A percentile compares a stretch with the other conserved stretches of the same genome.
Conservation (phyloP, 2,329 filamentous ascomycete genomes). For the Fusarium haematococcum region DNA sequence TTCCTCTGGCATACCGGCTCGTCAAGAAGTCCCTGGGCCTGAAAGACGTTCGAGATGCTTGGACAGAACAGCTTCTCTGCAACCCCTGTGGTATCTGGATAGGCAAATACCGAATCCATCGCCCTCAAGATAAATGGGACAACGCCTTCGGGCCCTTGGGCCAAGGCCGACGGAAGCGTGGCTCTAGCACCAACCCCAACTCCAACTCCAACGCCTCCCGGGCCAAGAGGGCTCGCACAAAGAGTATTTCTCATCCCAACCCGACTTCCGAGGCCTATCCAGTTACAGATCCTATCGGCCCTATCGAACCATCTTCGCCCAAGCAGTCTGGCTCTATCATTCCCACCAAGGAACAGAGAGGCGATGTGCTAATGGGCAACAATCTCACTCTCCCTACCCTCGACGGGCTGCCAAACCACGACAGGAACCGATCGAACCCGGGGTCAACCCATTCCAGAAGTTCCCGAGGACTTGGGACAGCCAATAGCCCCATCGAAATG, state of each 20-base stretch:
- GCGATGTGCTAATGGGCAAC: slow-evolving; percentile 11
- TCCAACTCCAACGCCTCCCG: slow-evolving; percentile 53
- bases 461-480: slow-evolving; percentile 66
- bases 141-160: slow-evolving; percentile 67
- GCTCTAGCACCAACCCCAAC: slow-evolving; percentile 54
- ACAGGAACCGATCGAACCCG: slow-evolving; percentile 42
- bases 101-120: slow-evolving; percentile 85
- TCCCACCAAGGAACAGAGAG: slow-evolving; percentile 28
- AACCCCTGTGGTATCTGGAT: slow-evolving; percentile 98
- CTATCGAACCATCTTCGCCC: slow-evolving; percentile 55
- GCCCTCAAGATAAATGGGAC: slow-evolving; percentile 87
- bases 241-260: slow-evolving; percentile 59
- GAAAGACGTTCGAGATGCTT: slow-evolving; percentile 73
- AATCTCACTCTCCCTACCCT: slow-evolving; percentile 3
- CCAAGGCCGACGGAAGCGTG: slow-evolving; percentile 63
- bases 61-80: slow-evolving; percentile 82
- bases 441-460: slow-evolving; percentile 67
- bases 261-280: slow-evolving; percentile 67
- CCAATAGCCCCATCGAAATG: slow-evolving; percentile 67
- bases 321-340: slow-evolving; percentile 37
- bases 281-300: slow-evolving; percentile 65
- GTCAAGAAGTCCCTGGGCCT: slow-evolving; percentile 79
- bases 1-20: slow-evolving; percentile 75
- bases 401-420: slow-evolving; percentile 18
- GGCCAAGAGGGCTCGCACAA: slow-evolving; percentile 62